These are phyloP conservation scores for Claviceps pusilla DNA, from an alignment of 2,329 filamentous ascomycete genomes.

Conservation along the genomic window DNA sequence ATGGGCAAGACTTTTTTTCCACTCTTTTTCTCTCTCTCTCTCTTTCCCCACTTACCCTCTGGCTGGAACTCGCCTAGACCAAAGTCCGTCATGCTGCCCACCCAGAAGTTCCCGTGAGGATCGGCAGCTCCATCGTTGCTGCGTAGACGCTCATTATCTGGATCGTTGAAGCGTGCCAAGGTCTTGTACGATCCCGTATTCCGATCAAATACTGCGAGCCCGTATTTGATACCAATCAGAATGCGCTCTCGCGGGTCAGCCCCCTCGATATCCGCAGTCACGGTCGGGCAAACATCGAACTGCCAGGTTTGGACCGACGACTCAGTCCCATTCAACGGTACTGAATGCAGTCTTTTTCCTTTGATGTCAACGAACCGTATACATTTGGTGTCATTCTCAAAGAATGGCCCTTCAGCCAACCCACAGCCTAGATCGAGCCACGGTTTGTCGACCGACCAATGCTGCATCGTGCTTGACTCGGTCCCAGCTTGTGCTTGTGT, in stretches of 20 bases:
- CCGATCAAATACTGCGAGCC: slow-evolving; percentile 63
- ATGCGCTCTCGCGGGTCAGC: slow-evolving; percentile 48
- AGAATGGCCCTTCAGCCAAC: slow-evolving; percentile 62
- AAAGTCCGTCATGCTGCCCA: slow-evolving; percentile 74
- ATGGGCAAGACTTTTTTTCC: not conserved
- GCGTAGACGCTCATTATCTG: slow-evolving; percentile 37
- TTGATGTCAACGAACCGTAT: slow-evolving; percentile 76
- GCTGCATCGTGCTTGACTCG: slow-evolving; percentile 4
- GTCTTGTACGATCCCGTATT: slow-evolving; percentile 39
- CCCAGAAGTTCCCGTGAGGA: slow-evolving; percentile 67
- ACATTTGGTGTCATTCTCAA: slow-evolving; percentile 47
- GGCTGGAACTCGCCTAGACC: slow-evolving; percentile 40
- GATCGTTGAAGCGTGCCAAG: slow-evolving; percentile 31
- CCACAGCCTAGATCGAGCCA: slow-evolving; percentile 48
- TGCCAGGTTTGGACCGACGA: slow-evolving; percentile 46
- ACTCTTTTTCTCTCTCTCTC: not conserved
- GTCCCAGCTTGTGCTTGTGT: not conserved
- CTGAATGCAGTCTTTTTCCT: slow-evolving; percentile 55
- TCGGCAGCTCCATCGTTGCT: slow-evolving; percentile 78
- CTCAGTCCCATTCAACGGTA: slow-evolving; percentile 50
- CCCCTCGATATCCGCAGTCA: slow-evolving; percentile 67
- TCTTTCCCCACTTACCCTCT: slow-evolving; percentile 29
- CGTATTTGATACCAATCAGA: slow-evolving; percentile 65
- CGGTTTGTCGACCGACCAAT: slow-evolving; percentile 36
- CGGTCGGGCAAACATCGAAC: slow-evolving; percentile 40